These are phyloP conservation scores for Singerocomus rubriflavus DNA, from an alignment of 1,284 basidiomycete genomes.

Conservation along the genomic window DNA sequence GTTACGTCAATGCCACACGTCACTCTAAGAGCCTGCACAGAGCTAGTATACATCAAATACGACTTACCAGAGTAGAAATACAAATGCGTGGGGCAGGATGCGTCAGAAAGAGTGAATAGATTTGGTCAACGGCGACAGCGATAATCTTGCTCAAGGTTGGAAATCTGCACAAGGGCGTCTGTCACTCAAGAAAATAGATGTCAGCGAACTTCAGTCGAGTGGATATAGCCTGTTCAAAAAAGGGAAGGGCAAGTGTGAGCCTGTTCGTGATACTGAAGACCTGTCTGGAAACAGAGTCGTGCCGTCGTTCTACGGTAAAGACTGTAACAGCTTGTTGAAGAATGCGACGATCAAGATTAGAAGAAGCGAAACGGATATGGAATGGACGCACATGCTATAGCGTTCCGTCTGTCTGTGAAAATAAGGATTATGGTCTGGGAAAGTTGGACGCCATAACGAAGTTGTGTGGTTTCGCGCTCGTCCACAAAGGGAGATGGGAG, in stretches of 20 bases:
- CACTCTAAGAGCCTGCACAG: no score
- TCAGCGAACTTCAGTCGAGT: constrained; percentile 9
- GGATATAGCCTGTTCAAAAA: neutral
- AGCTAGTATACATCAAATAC: no score
- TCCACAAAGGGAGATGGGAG: neutral
- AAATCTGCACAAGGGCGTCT: neutral
- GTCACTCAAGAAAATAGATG: neutral
- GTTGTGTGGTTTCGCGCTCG: neutral
- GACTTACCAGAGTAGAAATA: neutral
- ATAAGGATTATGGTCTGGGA: neutral
- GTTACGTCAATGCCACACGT: no score
- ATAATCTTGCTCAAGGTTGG: neutral
- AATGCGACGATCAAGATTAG: constrained; percentile 3
- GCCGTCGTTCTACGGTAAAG: neutral
- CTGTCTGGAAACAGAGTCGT: neutral
- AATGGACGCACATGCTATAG: neutral
- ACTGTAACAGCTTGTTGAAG: neutral
- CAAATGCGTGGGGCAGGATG: neutral
- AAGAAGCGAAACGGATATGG: constrained; percentile 5
- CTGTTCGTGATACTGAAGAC: neutral
- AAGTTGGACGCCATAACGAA: neutral
- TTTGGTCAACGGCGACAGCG: neutral
- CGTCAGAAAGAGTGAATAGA: neutral
- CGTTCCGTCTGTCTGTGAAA: constrained; percentile 2
- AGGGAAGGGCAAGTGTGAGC: neutral